phyloP scores from a whole-genome alignment of 495 filamentous ascomycete genomes.

The Xylaria flabelliformis region DNA sequence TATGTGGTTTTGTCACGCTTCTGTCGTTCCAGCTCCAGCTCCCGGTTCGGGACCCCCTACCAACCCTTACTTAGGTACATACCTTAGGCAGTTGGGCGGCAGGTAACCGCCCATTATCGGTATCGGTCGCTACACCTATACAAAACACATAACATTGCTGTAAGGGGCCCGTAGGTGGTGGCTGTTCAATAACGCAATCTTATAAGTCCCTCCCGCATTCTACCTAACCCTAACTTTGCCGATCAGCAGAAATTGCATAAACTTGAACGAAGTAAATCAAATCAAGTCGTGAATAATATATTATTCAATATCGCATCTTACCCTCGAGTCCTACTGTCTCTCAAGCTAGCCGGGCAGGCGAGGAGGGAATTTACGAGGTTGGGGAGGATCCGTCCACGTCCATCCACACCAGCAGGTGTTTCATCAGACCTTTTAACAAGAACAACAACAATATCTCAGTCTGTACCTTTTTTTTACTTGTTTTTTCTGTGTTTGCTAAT shows the following conservation, averaged over 20 bases:
- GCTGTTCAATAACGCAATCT: slow-evolving; percentile 17
- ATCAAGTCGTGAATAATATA: background rate
- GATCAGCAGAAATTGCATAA: slow-evolving; percentile 11
- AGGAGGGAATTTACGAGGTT: background rate
- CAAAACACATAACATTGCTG: background rate
- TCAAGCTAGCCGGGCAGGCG: background rate
- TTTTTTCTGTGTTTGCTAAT: background rate
- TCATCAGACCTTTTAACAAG: slow-evolving; percentile 3
- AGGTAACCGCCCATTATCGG: slow-evolving; percentile 6
- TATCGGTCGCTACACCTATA: background rate
- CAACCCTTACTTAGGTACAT: background rate
- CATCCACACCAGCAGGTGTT: background rate
- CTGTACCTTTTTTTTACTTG: background rate
- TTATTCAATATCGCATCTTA: background rate
- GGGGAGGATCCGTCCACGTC: background rate
- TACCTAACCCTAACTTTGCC: background rate
- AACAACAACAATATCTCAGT: background rate
- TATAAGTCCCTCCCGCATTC: background rate
- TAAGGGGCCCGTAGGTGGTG: background rate
- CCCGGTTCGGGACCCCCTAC: background rate
- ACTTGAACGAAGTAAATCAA: slow-evolving; percentile 8
- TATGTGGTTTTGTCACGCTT: background rate
- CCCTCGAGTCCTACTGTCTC: background rate
- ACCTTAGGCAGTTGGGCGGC: background rate
- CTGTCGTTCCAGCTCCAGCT: background rate